Conservation (phyloP, 2,329 filamentous ascomycete genomes). For the Fusarium veterinarium region DNA sequence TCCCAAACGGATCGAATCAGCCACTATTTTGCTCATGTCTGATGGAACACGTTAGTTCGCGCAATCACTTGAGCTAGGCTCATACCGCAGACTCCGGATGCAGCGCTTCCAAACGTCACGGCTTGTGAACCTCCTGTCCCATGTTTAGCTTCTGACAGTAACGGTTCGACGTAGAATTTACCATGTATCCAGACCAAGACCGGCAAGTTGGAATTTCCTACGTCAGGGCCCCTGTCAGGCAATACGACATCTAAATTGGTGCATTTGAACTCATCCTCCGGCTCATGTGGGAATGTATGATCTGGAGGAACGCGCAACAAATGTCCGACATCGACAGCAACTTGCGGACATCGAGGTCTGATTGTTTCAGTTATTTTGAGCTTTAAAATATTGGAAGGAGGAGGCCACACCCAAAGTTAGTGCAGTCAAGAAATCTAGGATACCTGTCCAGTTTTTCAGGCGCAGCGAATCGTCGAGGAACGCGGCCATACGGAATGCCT, state of each 20-base stretch:
- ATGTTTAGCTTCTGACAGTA: accelerated
- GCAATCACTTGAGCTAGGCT: accelerated
- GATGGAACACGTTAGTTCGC: accelerated
- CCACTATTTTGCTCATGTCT: conserved; percentile 47
- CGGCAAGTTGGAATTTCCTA: conserved; percentile 39
- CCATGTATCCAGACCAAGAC: conserved; percentile 61
- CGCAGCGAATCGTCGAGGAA: conserved; percentile 2
- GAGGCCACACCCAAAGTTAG: background rate
- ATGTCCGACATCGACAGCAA: conserved; percentile 54
- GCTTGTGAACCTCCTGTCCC: conserved; percentile 54
- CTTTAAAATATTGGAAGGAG: accelerated
- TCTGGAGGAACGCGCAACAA: conserved; percentile 56
- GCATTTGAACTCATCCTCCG: conserved; percentile 57
- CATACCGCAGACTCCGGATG: conserved; percentile 56
- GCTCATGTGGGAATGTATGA: conserved; percentile 29
- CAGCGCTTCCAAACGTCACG: conserved; percentile 56
- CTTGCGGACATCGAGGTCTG: conserved; percentile 57
- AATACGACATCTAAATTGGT: conserved; percentile 55
- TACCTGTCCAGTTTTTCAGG: background rate
- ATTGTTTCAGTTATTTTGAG: accelerated
- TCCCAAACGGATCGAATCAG: conserved; percentile 47
- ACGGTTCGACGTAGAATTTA: background rate
- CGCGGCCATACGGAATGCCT: conserved; percentile 1
- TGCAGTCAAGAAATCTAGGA: background rate
- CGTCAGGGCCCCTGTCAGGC: conserved; percentile 29